Base-by-base conservation (phyloP, 2,329 filamentous ascomycete genomes). In the Biscogniauxia marginata region DNA sequence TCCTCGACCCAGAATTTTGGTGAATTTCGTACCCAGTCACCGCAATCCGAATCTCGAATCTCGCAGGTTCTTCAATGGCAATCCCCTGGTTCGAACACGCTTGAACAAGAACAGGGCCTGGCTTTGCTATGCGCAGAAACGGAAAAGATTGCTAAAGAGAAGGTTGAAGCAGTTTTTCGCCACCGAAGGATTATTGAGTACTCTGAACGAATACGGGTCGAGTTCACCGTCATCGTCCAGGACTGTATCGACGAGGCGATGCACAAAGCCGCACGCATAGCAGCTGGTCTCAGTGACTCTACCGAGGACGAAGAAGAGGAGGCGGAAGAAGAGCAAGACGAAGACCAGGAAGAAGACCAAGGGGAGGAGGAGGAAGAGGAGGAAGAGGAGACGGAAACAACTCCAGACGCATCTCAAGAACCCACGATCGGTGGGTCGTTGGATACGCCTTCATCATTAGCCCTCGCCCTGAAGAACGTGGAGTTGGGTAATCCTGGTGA, bases 61-160 rank as follows among this genome's bases (percentile, higher is more conserved):
- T 90, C 90, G 1, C 95, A 99, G 72, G 93, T 99, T 5, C 73
- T 96, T 63, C 92, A 97, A 71, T 99, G 96, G 95, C 92, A 96
- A 68, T 96, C 93, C 4, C 95, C 95, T 0, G 93, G 91, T 66
- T 89, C 88, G 50, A 93, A 93, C 67, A 95, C 92, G 0, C 76
- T 96, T 16, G 95, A 99, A 60, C 92, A 97, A 70, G 93, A 98
- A 70, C 90, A 96, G 68, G 95, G 95, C 0, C 78, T 99, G 21
- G 88, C 91, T 39, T 74, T 92, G 22, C 77, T 99, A n/a, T 96
- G 92, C 70, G 84, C 90, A 13, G 95, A 99, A 69, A 98, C 93
- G 0, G 91, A 95, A 71, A 87, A 84, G 67, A 84, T 91, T 43
- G 90, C 93, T 22, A 90, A 87, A 67, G 84, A 89, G 46, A 99